A percentile compares a stretch with the other conserved stretches of the same genome.
Evolutionary conservation across 805 yeast genomes (phyloP).

Genomic region (Torulaspora delbrueckii): DNA sequence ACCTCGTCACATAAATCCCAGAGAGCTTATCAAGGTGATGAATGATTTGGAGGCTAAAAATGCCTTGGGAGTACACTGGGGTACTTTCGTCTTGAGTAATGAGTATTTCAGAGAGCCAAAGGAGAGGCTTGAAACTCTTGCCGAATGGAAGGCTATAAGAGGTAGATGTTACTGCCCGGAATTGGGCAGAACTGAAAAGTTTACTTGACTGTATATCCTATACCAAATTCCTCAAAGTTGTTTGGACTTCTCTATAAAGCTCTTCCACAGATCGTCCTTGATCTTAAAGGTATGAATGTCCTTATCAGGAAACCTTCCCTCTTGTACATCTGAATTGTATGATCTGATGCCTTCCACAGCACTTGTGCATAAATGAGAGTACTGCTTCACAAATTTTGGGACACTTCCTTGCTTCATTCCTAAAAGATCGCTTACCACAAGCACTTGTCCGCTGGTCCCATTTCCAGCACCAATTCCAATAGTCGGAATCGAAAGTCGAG

Average conservation of each 20-base stretch:
- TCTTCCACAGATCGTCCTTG: slow-evolving; percentile 54
- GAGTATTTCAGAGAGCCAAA: slow-evolving; percentile 88
- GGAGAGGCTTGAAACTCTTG: slow-evolving; percentile 47
- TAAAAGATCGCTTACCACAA: slow-evolving; percentile 78
- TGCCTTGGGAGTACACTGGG: slow-evolving; percentile 93
- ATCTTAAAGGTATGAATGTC: slow-evolving; percentile 63
- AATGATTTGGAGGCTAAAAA: slow-evolving; percentile 53
- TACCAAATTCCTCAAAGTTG: background rate
- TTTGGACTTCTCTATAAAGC: slow-evolving; percentile 30
- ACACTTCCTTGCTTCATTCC: slow-evolving; percentile 59
- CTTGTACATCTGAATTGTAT: slow-evolving; percentile 59
- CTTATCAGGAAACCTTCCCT: slow-evolving; percentile 53
- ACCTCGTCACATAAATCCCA: slow-evolving; percentile 83
- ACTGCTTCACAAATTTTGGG: slow-evolving; percentile 75
- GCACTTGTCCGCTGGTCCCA: slow-evolving; percentile 78
- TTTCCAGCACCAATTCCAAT: slow-evolving; percentile 97
- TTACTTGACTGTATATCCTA: slow-evolving; percentile 19
- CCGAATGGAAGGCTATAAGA: slow-evolving; percentile 37
- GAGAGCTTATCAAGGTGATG: slow-evolving; percentile 67
- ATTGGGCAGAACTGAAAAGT: slow-evolving; percentile 66
- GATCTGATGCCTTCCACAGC: slow-evolving; percentile 48
- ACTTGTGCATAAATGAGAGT: slow-evolving; percentile 45
- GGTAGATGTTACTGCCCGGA: slow-evolving; percentile 54
- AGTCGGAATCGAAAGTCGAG: slow-evolving; percentile 61
- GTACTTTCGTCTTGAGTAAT: slow-evolving; percentile 84